Base-by-base conservation (phyloP, 2,329 filamentous ascomycete genomes). In the Phaeosphaeria sp. region DNA sequence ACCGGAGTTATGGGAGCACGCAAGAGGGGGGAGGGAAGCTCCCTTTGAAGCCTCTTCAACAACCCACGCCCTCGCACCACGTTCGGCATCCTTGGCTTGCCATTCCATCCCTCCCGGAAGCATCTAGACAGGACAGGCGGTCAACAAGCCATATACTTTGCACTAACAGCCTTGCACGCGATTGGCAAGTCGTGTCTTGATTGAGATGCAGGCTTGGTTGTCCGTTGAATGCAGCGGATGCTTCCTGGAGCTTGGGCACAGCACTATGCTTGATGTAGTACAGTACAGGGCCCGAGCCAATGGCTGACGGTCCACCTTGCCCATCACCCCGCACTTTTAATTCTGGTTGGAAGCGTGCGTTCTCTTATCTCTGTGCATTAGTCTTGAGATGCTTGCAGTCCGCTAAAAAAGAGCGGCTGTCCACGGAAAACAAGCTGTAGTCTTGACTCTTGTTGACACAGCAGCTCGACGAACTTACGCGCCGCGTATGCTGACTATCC, bases 291-390 rank as follows among this genome's bases (percentile, higher is more conserved):
- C 57, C 56, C 60, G 52, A 54, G 57, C 55, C 60, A 63, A 60
- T 60, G 60, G 60, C 50, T 41, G 52, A 23, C 22, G 54, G 46
- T 52, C 56, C 50, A 59, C 59, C 9, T 27, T 25, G 36, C 27
- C 51, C 47, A 55, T 46, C 54, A 60, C 60, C 60, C 60, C 60
- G 60, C 60, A 63, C 60, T 63, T 58, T 60, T 56, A 56, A 56
- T 50, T 51, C 49, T 52, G 46, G 39, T 25, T 55, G 51, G 9
- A 60, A 51, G 17, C 43, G 30, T 46, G n/a, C 22, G 27, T 47
- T 54, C 33, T 46, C 41, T 46, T 33, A 23, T 17, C 21, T 42
- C 1, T n/a, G 9, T 23, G 23, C 17, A 21, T 7, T 51, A 15
- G 49, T 21, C 30, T 6, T 42, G 39, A 20, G 10, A 21, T 36